phyloP scores from a whole-genome alignment of 805 yeast genomes.

The Cyberlindnera xylosilytica region DNA sequence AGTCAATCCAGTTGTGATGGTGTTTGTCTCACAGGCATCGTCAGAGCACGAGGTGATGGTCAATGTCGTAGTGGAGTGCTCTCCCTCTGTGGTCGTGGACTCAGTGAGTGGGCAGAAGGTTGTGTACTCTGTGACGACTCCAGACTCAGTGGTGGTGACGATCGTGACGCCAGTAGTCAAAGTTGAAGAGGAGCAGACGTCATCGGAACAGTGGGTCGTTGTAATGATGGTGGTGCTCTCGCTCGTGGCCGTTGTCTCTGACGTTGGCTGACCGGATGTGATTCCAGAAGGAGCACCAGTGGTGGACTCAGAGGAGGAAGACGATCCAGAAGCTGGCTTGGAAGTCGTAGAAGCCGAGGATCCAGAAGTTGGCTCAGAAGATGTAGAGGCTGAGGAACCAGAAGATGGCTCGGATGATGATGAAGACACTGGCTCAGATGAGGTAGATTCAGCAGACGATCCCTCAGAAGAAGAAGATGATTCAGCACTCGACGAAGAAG shows the following conservation, averaged over 20 bases:
- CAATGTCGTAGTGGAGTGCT: constrained; percentile 1
- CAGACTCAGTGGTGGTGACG: constrained; percentile 16
- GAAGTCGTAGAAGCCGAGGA: background rate
- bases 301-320: background rate
- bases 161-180: constrained; percentile 9
- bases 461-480: too few relatives aligned
- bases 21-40: background rate
- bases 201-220: constrained; percentile 5
- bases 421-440: background rate
- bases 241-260: background rate
- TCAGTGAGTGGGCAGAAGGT: constrained; percentile 11
- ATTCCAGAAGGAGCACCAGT: background rate
- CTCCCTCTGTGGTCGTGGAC: background rate
- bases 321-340: background rate
- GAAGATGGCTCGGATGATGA: background rate
- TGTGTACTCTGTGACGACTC: constrained; percentile 33
- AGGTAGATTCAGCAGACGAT: background rate
- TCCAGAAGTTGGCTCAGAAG: background rate
- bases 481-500: too few relatives aligned
- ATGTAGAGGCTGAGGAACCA: background rate
- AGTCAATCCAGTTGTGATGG: background rate
- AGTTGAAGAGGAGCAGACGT: constrained; percentile 1
- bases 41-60: constrained; percentile 2
- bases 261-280: too few relatives aligned
- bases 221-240: constrained; percentile 4